Base-by-base conservation (phyloP, 345 rosid species). In the Citrus cavaleriei region DNA sequence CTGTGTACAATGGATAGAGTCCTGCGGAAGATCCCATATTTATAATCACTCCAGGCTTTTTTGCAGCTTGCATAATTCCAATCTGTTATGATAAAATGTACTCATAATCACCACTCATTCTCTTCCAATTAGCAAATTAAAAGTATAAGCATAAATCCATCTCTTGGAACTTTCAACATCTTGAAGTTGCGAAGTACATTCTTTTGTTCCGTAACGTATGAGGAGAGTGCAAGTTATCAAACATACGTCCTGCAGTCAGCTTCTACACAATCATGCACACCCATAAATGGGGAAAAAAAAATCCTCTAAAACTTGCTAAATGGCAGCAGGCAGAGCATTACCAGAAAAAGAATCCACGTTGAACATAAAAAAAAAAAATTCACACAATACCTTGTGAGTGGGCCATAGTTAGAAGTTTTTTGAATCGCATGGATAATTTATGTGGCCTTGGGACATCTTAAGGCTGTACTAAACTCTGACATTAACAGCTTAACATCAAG, bases 11-110 rank as follows among this genome's bases (percentile, higher is more conserved):
- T 30, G 99, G 99, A 87, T 95, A 93, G 68, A 95, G 95, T 64
- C 97, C 98, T 5, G 95, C 79, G 79, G 98, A 82, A 66, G 99
- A 95, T 18, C 97, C 97, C 87, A 95, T 18, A 83, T 95, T 95
- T 78, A 95, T 87, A 81, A 95, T 95, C 58, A 90, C 97, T 70
- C 99, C 99, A 34, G 99, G 94, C 83, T 83, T 95, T 81, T 88
- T 80, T 71, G 83, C 77, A 25, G 89, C 89, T 89, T 84, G 87
- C 98, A 95, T 92, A 68, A 85, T 80, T 73, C 85, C 89, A 78
- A 93, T 86, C 99, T 95, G 90, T 84, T 79, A 37, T 81, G 70
- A 81, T 10, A 22, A 27, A 37, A 63, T 61, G 78, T 69, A 64
- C 55, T 61, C 55, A 77, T 4, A 7, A 49, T n/a, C 13, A 65